phyloP scores from a whole-genome alignment of 179 eudicot species.

The Vitellaria paradoxa region DNA sequence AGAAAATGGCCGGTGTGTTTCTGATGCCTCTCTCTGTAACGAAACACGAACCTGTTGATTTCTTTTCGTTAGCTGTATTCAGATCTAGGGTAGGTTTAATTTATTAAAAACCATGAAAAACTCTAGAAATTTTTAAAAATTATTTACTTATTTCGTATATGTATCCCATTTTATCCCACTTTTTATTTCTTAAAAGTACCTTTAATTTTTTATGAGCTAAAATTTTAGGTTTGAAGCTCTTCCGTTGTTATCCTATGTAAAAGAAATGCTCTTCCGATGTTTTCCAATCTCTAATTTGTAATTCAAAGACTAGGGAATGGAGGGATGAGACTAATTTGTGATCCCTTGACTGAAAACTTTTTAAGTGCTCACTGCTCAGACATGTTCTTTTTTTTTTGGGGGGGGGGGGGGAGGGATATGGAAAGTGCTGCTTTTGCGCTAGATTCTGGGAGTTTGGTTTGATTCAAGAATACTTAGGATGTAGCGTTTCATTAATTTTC shows the following conservation, averaged over 20 bases:
- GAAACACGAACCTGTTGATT: not conserved
- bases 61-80: not conserved
- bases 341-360: too few species aligned
- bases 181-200: not conserved
- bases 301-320: not conserved
- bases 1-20: too few species aligned
- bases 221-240: not conserved
- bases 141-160: too few species aligned
- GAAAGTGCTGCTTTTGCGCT: not conserved
- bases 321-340: not conserved
- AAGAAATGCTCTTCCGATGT: not conserved
- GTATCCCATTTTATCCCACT: not conserved
- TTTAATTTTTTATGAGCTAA: not conserved
- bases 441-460: too few species aligned
- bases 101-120: too few species aligned
- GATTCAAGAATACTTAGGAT: not conserved
- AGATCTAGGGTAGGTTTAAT: too few species aligned
- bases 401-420: too few species aligned
- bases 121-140: too few species aligned
- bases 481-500: not conserved
- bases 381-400: too few species aligned
- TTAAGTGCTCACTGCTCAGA: too few species aligned
- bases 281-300: not conserved
- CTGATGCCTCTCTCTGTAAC: not conserved
- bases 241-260: not conserved